Percentiles rank a stretch among this genome's conserved stretches.
These are phyloP conservation scores for Macrolepiota albuminosa DNA, from an alignment of 768 basidiomycete species.

Conservation along the genomic window DNA sequence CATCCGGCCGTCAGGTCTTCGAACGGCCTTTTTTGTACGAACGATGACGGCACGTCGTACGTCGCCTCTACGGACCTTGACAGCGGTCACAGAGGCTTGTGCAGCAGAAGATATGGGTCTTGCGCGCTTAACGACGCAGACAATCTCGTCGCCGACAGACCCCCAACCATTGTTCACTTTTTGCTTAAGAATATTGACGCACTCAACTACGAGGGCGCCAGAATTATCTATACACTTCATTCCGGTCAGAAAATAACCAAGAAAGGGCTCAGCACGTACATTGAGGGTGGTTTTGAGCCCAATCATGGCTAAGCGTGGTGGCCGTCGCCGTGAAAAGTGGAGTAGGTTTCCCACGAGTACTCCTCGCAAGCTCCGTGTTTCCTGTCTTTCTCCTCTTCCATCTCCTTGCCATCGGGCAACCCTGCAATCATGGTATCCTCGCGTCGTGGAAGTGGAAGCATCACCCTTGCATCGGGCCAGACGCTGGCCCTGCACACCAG, in stretches of 20 bases:
- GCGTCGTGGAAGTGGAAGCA: slow-evolving; percentile 73
- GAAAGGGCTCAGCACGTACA: slow-evolving; percentile 50
- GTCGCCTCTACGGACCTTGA: slow-evolving; percentile 91
- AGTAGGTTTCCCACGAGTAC: slow-evolving; percentile 18
- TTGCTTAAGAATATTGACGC: slow-evolving; percentile 93
- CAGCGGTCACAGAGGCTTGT: slow-evolving; percentile 66
- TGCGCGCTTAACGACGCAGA: slow-evolving; percentile 90
- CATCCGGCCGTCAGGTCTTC: slow-evolving; percentile 82
- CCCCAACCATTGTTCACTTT: slow-evolving; percentile 97
- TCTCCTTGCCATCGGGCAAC: slow-evolving; percentile 4
- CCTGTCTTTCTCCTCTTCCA: slow-evolving; percentile 4
- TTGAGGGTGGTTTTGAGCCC: slow-evolving; percentile 91
- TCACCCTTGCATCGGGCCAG: slow-evolving; percentile 69
- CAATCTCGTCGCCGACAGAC: slow-evolving; percentile 90
- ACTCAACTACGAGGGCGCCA: slow-evolving; percentile 90
- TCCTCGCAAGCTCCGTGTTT: not conserved
- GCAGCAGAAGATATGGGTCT: slow-evolving; percentile 70
- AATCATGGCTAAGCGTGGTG: slow-evolving; percentile 56
- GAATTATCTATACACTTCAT: slow-evolving; percentile 95
- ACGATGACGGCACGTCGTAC: slow-evolving; percentile 96
- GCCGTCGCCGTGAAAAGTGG: slow-evolving; percentile 8
- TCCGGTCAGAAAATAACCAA: not conserved
- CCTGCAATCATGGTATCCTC: slow-evolving; percentile 52
- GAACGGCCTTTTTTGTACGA: slow-evolving; percentile 81
- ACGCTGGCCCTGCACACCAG: slow-evolving; percentile 84